Percentiles rank a stretch among this genome's conserved stretches.
These are phyloP conservation scores for Citrus medica DNA, from an alignment of 345 rosid genomes.

Conservation along the genomic window DNA sequence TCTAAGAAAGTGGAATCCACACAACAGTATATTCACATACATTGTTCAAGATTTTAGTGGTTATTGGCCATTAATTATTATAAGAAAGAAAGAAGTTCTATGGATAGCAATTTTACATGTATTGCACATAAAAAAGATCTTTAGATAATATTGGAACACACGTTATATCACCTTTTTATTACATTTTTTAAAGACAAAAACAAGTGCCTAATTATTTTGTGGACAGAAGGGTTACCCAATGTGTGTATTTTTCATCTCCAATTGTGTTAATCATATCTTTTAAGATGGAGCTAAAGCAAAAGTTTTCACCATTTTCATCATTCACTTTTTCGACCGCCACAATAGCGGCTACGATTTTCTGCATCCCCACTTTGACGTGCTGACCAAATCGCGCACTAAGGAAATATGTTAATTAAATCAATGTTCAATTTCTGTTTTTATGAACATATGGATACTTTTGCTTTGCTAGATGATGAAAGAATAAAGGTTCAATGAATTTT, in stretches of 20 bases:
- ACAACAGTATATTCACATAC: background rate
- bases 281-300: background rate
- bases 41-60: background rate
- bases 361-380: background rate
- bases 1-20: background rate
- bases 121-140: background rate
- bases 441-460: background rate
- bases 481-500: background rate
- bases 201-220: background rate
- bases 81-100: background rate
- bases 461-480: background rate
- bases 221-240: background rate
- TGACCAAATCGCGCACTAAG: slow-evolving; percentile 4
- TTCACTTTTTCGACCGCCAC: background rate
- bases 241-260: background rate
- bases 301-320: background rate
- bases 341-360: background rate
- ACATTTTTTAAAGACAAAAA: background rate
- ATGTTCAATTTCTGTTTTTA: background rate
- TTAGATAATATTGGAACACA: background rate
- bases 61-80: background rate
- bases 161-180: background rate
- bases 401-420: background rate
- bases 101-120: background rate
- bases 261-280: background rate